A percentile compares a stretch with the other conserved stretches of the same genome.
Conservation (phyloP, 768 basidiomycete genomes). For the Boletus coccyginus region DNA sequence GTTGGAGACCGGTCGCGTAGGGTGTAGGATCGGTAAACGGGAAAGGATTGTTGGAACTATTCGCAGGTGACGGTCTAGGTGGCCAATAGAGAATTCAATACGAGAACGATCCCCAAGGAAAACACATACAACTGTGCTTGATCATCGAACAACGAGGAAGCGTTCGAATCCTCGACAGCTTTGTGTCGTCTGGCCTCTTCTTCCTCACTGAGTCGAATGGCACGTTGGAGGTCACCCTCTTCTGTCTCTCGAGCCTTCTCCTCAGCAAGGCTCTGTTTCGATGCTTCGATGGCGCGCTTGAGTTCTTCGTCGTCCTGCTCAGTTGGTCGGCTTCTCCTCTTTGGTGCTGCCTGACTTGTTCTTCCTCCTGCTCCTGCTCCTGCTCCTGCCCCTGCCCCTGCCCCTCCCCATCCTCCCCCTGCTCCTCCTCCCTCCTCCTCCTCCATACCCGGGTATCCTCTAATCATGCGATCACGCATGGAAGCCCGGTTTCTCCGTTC, state of each 20-base stretch:
- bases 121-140: slow-evolving; percentile 67
- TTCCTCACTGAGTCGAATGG: slow-evolving; percentile 83
- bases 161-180: slow-evolving; percentile 71
- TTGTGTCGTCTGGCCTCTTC: slow-evolving; percentile 79
- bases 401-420: slow-evolving; percentile 30
- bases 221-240: slow-evolving; percentile 82
- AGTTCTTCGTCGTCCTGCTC: slow-evolving; percentile 81
- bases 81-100: slow-evolving; percentile 1
- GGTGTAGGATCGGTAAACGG: slow-evolving; percentile 60
- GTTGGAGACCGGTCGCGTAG: slow-evolving; percentile 55
- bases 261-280: slow-evolving; percentile 67
- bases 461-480: slow-evolving; percentile 95
- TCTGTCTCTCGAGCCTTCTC: slow-evolving; percentile 63
- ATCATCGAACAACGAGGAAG: slow-evolving; percentile 82
- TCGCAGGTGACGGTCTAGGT: slow-evolving; percentile 31
- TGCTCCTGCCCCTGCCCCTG: too few relatives aligned
- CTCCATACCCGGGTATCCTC: slow-evolving; percentile 44
- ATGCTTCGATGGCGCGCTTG: slow-evolving; percentile 83
- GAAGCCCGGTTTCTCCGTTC: slow-evolving; percentile 80
- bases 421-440: slow-evolving; percentile 28
- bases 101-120: slow-evolving; percentile 1
- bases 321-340: slow-evolving; percentile 15
- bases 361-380: neutral
- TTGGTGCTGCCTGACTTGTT: slow-evolving; percentile 12
- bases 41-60: slow-evolving; percentile 51